phyloP scores from a whole-genome alignment of 495 filamentous ascomycete species.

The Daldinia decipiens region DNA sequence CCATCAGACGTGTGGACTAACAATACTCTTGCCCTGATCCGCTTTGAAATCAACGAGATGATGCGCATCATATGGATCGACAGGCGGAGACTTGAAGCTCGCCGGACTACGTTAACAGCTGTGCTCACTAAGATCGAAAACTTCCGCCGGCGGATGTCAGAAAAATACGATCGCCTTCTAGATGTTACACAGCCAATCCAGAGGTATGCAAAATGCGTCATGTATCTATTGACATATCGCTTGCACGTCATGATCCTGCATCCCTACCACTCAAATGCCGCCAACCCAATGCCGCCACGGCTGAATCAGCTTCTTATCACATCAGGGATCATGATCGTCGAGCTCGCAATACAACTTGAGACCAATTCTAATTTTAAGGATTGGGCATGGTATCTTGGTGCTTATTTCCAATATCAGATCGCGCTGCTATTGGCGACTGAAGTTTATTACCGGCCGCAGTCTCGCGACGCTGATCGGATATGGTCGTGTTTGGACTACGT shows the following conservation, averaged over 20 bases:
- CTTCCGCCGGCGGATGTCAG: slow-evolving; percentile 66
- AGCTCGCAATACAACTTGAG: slow-evolving; percentile 69
- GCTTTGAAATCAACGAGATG: slow-evolving; percentile 79
- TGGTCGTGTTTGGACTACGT: slow-evolving; percentile 78
- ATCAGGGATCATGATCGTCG: slow-evolving; percentile 64
- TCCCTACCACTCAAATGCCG: slow-evolving; percentile 68
- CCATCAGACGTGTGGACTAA: slow-evolving; percentile 70
- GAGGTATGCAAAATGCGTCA: slow-evolving; percentile 66
- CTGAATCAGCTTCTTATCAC: slow-evolving; percentile 60
- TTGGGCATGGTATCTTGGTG: slow-evolving; percentile 68
- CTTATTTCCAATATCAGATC: slow-evolving; percentile 66
- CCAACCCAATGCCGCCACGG: slow-evolving; percentile 59
- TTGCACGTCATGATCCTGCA: slow-evolving; percentile 73
- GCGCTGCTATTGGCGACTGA: slow-evolving; percentile 64
- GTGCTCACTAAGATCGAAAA: slow-evolving; percentile 70
- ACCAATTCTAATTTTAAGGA: slow-evolving; percentile 60
- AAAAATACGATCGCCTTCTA: slow-evolving; percentile 68
- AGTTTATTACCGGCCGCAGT: slow-evolving; percentile 65
- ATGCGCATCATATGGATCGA: slow-evolving; percentile 72
- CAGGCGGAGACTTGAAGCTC: slow-evolving; percentile 67
- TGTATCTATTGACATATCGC: slow-evolving; percentile 67
- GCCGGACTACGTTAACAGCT: slow-evolving; percentile 65
- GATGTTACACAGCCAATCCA: slow-evolving; percentile 68
- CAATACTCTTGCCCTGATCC: slow-evolving; percentile 70
- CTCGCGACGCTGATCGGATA: slow-evolving; percentile 66